Conservation (phyloP, 345 rosid genomes). For the Melaleuca alternifolia region DNA sequence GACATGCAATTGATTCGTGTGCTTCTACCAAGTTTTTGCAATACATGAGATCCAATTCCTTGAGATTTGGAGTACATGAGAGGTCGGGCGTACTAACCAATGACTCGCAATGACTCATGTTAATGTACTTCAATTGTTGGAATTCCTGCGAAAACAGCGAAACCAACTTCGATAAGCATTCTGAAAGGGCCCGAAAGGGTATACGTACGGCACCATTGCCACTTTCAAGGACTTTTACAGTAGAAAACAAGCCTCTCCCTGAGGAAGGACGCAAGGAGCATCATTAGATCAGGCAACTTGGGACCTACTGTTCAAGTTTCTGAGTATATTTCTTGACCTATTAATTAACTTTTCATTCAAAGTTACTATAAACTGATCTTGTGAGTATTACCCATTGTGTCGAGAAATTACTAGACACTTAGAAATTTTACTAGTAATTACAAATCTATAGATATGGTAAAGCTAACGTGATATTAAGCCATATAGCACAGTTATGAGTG, state of each 20-base stretch:
- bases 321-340: neutral
- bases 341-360: neutral
- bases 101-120: neutral
- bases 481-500: too few relatives aligned
- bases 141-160: neutral
- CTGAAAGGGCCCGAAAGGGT: too few relatives aligned
- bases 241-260: too few relatives aligned
- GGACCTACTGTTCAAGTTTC: neutral
- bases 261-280: neutral
- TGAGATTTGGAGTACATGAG: neutral
- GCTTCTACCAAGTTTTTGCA: neutral
- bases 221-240: too few relatives aligned
- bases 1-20: neutral
- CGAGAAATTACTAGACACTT: neutral
- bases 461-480: too few relatives aligned
- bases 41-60: neutral
- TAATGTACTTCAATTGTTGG: neutral
- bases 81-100: neutral
- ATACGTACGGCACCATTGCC: too few relatives aligned
- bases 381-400: neutral
- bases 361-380: neutral
- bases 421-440: neutral
- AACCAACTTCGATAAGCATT: neutral
- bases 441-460: neutral
- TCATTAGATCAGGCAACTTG: accelerated